Evolutionary conservation across 2,329 filamentous ascomycete genomes (phyloP).

Genomic region (Stagonosporopsis rhizophila): DNA sequence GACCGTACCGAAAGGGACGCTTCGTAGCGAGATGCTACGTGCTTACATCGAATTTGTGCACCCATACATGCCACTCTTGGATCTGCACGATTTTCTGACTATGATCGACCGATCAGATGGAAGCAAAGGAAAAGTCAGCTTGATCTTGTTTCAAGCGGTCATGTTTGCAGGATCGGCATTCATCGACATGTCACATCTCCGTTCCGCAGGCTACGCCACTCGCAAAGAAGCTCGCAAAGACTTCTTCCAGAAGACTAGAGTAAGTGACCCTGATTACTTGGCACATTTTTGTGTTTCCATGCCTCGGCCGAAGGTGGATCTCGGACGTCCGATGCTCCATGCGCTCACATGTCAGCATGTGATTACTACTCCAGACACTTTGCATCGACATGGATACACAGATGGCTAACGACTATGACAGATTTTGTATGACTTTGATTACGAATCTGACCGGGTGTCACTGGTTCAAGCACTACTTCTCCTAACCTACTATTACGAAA

Average conservation of each 20-base stretch:
- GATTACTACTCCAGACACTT: not conserved
- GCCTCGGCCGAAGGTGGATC: slow-evolving; percentile 21
- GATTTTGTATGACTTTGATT: slow-evolving; percentile 94
- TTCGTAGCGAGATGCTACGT: slow-evolving; percentile 82
- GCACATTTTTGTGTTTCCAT: slow-evolving; percentile 3
- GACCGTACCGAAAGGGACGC: slow-evolving; percentile 70
- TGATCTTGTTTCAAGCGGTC: slow-evolving; percentile 89
- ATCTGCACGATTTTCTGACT: slow-evolving; percentile 66
- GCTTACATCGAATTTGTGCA: slow-evolving; percentile 90
- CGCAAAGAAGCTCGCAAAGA: slow-evolving; percentile 84
- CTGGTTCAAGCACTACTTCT: slow-evolving; percentile 87
- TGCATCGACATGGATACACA: not conserved
- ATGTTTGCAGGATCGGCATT: slow-evolving; percentile 95
- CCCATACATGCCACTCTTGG: slow-evolving; percentile 90
- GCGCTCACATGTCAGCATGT: slow-evolving; percentile 21
- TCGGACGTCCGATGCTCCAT: slow-evolving; percentile 3
- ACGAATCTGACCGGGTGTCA: slow-evolving; percentile 86
- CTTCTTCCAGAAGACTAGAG: slow-evolving; percentile 88
- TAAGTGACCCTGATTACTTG: slow-evolving; percentile 55
- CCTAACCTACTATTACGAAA: slow-evolving; percentile 98
- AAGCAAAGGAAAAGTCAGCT: slow-evolving; percentile 73
- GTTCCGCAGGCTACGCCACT: slow-evolving; percentile 76
- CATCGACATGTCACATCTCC: slow-evolving; percentile 79
- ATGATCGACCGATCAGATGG: slow-evolving; percentile 73
- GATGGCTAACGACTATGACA: slow-evolving; percentile 43